Conservation (phyloP, 441 rosid species). For the Biscutella laevigata region DNA sequence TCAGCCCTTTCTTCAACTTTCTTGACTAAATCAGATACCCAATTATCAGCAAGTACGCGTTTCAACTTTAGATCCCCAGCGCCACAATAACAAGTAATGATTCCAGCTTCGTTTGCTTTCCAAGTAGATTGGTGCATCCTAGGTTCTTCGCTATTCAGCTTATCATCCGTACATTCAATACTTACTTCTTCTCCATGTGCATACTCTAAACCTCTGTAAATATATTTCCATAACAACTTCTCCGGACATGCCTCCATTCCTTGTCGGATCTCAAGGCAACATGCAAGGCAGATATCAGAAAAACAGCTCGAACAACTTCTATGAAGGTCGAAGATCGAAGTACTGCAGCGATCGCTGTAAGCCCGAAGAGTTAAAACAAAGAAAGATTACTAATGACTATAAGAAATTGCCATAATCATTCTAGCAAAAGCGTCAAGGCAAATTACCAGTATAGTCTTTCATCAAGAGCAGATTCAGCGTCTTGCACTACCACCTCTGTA, state of each 20-base stretch:
- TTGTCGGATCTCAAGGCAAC: conserved; percentile 72
- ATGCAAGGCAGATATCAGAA: conserved; percentile 64
- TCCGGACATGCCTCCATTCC: conserved; percentile 42
- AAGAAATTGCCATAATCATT: not conserved
- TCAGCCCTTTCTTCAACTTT: conserved; percentile 39
- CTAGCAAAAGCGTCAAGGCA: not conserved
- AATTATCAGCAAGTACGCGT: conserved; percentile 35
- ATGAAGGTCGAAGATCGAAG: conserved; percentile 69
- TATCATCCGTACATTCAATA: not conserved
- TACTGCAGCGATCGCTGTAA: conserved; percentile 62
- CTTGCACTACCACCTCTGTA: conserved; percentile 9
- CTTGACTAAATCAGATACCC: conserved; percentile 41
- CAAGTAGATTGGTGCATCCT: conserved; percentile 28
- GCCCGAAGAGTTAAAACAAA: not conserved
- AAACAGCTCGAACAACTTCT: conserved; percentile 63
- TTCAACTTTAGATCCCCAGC: conserved; percentile 35
- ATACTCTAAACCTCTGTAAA: conserved; percentile 30
- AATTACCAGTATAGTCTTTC: conserved; percentile 25
- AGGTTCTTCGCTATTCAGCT: conserved; percentile 5
- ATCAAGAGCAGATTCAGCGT: not conserved
- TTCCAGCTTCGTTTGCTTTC: conserved; percentile 52
- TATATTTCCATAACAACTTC: conserved; percentile 33
- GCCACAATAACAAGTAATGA: conserved; percentile 63
- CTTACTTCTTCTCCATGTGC: conserved; percentile 38
- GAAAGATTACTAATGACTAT: not conserved